phyloP scores from a whole-genome alignment of 2,329 filamentous ascomycete genomes.

The Trichoderma hamatum region DNA sequence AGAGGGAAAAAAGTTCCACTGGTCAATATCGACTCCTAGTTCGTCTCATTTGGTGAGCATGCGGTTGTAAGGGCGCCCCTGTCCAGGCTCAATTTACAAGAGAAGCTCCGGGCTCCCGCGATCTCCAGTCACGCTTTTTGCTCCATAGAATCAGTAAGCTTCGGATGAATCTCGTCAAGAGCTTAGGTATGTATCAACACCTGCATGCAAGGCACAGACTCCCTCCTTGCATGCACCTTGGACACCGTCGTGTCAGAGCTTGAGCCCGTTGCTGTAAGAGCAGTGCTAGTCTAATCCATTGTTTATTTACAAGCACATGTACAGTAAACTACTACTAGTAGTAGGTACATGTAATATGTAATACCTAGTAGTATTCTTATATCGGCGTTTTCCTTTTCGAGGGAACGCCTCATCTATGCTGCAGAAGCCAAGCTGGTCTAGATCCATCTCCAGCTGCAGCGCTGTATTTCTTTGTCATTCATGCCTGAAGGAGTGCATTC shows the following conservation, averaged over 20 bases:
- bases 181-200: slow-evolving; percentile 1
- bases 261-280: not conserved
- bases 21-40: slow-evolving; percentile 11
- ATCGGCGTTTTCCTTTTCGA: not conserved
- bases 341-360: not conserved
- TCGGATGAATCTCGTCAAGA: not conserved
- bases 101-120: not conserved
- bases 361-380: not conserved
- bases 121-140: not conserved
- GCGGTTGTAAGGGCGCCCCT: slow-evolving; percentile 5
- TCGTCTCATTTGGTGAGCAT: slow-evolving; percentile 10
- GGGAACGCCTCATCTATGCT: not conserved
- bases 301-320: not conserved
- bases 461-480: not conserved
- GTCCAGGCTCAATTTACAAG: slow-evolving; percentile 9
- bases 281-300: not conserved
- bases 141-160: not conserved
- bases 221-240: not conserved
- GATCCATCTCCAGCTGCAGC: not conserved
- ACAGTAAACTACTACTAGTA: not conserved
- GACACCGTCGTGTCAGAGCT: not conserved
- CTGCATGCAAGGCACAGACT: slow-evolving; percentile 23
- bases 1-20: not conserved
- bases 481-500: not conserved
- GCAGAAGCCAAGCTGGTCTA: not conserved